Evolutionary conservation across 441 rosid genomes (phyloP), one percentile per base, ranked within the genome.

Genomic region (Adansonia gregorii): DNA sequence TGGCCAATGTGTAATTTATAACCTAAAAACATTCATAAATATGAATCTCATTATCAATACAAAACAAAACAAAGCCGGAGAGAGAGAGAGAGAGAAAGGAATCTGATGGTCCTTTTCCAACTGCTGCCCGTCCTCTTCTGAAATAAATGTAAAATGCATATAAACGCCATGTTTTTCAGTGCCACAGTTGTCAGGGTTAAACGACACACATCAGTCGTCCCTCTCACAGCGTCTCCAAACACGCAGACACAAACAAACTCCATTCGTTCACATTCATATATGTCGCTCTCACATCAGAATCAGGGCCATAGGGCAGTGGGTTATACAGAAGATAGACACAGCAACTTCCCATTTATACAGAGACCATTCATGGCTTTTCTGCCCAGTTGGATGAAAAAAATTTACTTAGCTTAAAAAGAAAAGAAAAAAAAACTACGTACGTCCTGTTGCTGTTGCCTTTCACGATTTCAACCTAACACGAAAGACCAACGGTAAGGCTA

Each of bases 91-190:
- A 48, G 69, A 22, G 45, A 46, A 64, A 58, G 77, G 69, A 74
- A 52, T 75, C 55, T 22, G 60, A 20, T 9, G 54, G 58, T n/a
- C 60, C 78, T 11, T 82, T 64, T n/a, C 48, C 15, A 27, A 27
- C 35, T 27, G 35, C 35, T 27, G 35, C 35, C 35, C 35, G 2
- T 2, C 35, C 35, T 27, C 35, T 27, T 27, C 35, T 27, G 35
- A 27, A 27, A 27, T 81, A 80, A 80, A 68, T 27, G 60, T 39
- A 43, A 79, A 77, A 27, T 27, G 35, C 2, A 27, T 27, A 27
- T 27, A 52, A 81, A 81, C 70, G 49, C 88, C 97, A 89, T 92
- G 91, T 72, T 84, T 92, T 92, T 92, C 97, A 92, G 97, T 87
- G 97, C 94, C 87, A 85, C 72, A 84, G 85, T 81, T 22, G 84